phyloP scores from a whole-genome alignment of 148 eudicot genomes.

The Rhododendron ovatum region DNA sequence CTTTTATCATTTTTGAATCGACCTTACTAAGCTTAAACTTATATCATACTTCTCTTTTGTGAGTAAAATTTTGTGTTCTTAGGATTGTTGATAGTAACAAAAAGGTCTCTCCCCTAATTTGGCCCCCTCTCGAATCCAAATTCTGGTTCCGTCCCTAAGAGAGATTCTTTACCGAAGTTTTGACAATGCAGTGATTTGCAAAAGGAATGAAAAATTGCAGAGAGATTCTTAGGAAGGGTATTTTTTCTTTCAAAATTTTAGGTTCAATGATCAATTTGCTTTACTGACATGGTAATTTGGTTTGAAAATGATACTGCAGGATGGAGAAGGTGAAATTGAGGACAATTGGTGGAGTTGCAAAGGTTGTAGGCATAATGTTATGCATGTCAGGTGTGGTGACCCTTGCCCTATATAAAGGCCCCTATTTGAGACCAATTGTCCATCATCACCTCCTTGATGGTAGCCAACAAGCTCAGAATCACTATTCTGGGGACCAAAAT shows the following conservation, averaged over 20 bases:
- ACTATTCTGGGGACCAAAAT: background rate
- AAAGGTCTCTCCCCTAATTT: background rate
- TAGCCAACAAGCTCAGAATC: background rate
- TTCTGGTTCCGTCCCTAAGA: background rate
- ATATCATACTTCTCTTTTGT: background rate
- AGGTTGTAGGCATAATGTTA: background rate
- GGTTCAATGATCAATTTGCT: background rate
- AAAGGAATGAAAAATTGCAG: background rate
- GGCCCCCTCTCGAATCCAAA: background rate
- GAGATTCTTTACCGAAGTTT: background rate
- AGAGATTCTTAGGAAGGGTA: background rate
- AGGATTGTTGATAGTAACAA: background rate
- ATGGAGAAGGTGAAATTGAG: constrained; percentile 1
- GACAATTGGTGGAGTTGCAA: constrained; percentile 3
- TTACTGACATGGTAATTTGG: background rate
- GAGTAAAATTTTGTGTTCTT: too few species aligned
- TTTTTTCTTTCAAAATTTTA: background rate
- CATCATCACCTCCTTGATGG: background rate
- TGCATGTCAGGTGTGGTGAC: constrained; percentile 11
- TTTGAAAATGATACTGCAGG: background rate
- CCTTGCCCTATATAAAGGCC: constrained; percentile 9
- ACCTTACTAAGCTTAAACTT: background rate
- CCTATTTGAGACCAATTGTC: background rate
- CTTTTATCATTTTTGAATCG: too few species aligned
- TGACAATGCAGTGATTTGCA: background rate